These are phyloP conservation scores for Sanghuangporus weigelae DNA, from an alignment of 1,284 basidiomycete species.

Conservation along the genomic window DNA sequence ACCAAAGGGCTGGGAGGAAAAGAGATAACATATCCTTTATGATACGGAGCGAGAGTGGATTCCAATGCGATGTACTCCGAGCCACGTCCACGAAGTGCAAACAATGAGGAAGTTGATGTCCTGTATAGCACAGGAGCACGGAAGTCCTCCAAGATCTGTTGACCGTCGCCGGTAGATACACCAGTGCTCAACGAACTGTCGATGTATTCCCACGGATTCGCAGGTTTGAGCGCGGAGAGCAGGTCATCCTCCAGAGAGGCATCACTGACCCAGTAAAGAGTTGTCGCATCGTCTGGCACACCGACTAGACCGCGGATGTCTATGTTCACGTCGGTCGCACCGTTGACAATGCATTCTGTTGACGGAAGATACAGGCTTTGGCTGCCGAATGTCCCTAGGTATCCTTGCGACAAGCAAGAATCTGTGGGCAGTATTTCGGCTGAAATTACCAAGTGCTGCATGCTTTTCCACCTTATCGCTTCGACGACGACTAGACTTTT, in stretches of 20 bases:
- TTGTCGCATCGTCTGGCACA: constrained; percentile 4
- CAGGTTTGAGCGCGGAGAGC: background rate
- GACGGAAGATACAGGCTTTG: constrained; percentile 46
- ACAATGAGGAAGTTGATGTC: constrained; percentile 37
- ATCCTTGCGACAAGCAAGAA: constrained; percentile 45
- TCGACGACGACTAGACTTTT: background rate
- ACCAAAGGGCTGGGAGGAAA: constrained; percentile 38
- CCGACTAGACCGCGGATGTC: constrained; percentile 25
- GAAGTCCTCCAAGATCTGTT: background rate
- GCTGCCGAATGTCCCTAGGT: constrained; percentile 47
- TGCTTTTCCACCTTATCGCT: background rate
- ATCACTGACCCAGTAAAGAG: constrained; percentile 11
- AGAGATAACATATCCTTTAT: constrained; percentile 54
- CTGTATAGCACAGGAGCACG: constrained; percentile 29
- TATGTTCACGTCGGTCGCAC: constrained; percentile 25
- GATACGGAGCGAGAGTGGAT: constrained; percentile 51
- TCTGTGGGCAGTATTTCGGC: background rate
- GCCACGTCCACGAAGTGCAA: constrained; percentile 34
- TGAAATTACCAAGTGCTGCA: constrained; percentile 2
- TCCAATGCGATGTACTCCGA: constrained; percentile 37
- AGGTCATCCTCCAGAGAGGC: constrained; percentile 9
- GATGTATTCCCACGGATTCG: constrained; percentile 9
- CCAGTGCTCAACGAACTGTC: background rate
- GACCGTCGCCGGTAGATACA: background rate
- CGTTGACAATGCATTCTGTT: constrained; percentile 30